Percentiles rank a stretch among this genome's conserved stretches.
Evolutionary conservation across 2,329 filamentous ascomycete genomes (phyloP).

Genomic region (Fusarium mexicanum): DNA sequence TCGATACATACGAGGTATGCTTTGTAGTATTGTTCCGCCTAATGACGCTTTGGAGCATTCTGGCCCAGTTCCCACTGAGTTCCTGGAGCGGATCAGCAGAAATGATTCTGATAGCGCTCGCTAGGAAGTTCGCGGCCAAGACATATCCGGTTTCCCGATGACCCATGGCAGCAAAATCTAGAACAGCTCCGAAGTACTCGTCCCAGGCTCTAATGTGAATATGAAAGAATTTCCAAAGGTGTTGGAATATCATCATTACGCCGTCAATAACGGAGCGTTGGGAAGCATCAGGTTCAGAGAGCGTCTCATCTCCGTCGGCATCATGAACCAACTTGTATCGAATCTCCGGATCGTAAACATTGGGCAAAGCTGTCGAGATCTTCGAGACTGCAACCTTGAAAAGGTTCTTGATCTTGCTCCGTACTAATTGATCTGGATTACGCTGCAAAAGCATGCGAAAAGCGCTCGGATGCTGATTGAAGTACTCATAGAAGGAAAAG

Average conservation of each 20-base stretch:
- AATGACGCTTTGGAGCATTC: constrained; percentile 62
- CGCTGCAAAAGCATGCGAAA: constrained; percentile 73
- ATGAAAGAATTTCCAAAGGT: constrained; percentile 72
- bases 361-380: constrained; percentile 60
- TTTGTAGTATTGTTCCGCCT: constrained; percentile 59
- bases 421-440: constrained; percentile 66
- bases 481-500: constrained; percentile 69
- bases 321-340: constrained; percentile 30
- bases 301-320: constrained; percentile 44
- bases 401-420: constrained; percentile 60
- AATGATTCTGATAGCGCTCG: constrained; percentile 67
- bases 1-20: constrained; percentile 63
- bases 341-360: constrained; percentile 54
- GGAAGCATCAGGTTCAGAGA: constrained; percentile 2
- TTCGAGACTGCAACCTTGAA: constrained; percentile 63
- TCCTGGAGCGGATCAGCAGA: constrained; percentile 65
- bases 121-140: constrained; percentile 69
- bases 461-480: constrained; percentile 62
- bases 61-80: constrained; percentile 63
- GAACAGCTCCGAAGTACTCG: constrained; percentile 77
- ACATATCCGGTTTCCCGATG: constrained; percentile 65
- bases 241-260: constrained; percentile 59
- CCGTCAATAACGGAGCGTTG: constrained; percentile 47
- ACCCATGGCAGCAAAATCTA: constrained; percentile 72
- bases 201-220: constrained; percentile 73